Conservation (phyloP, 2,329 filamentous ascomycete species). For the Microdochium trichocladiopsis region DNA sequence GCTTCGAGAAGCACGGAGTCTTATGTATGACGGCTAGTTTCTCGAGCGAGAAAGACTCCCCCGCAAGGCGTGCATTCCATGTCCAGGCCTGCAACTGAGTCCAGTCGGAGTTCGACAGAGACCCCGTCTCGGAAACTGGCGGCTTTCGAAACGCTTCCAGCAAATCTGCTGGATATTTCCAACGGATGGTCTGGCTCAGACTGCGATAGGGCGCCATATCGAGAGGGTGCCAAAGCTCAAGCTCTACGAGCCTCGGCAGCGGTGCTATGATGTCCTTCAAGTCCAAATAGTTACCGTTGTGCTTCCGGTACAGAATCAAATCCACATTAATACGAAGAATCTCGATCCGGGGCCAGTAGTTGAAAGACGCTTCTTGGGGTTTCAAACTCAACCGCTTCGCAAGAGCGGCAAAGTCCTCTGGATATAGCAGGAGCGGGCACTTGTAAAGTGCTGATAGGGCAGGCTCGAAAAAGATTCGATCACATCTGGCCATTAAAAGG, state of each 20-base stretch:
- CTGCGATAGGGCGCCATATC: conserved; percentile 62
- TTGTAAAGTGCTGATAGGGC: conserved; percentile 67
- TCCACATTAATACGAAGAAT: conserved; percentile 63
- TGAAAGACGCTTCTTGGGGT: conserved; percentile 39
- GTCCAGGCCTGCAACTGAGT: conserved; percentile 47
- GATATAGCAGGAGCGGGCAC: conserved; percentile 54
- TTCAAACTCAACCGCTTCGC: conserved; percentile 31
- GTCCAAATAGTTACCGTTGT: conserved; percentile 30
- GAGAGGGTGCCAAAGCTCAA: conserved; percentile 65
- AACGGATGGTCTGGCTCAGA: conserved; percentile 51
- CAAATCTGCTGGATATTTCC: conserved; percentile 61
- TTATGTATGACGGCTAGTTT: conserved; percentile 45
- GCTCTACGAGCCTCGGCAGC: conserved; percentile 58
- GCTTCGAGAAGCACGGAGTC: conserved; percentile 44
- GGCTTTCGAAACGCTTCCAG: conserved; percentile 51
- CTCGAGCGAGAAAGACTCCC: conserved; percentile 36
- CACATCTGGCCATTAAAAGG: conserved; percentile 53
- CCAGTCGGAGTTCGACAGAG: conserved; percentile 27
- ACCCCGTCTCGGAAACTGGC: conserved; percentile 32
- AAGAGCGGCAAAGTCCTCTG: conserved; percentile 43
- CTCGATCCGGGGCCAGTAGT: conserved; percentile 67
- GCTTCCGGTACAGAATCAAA: conserved; percentile 17
- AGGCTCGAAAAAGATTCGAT: conserved; percentile 61
- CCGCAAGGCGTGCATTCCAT: conserved; percentile 51
- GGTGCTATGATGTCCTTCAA: conserved; percentile 51